These are phyloP conservation scores for Eucalyptus victrix DNA, from an alignment of 345 rosid species.

Conservation along the genomic window DNA sequence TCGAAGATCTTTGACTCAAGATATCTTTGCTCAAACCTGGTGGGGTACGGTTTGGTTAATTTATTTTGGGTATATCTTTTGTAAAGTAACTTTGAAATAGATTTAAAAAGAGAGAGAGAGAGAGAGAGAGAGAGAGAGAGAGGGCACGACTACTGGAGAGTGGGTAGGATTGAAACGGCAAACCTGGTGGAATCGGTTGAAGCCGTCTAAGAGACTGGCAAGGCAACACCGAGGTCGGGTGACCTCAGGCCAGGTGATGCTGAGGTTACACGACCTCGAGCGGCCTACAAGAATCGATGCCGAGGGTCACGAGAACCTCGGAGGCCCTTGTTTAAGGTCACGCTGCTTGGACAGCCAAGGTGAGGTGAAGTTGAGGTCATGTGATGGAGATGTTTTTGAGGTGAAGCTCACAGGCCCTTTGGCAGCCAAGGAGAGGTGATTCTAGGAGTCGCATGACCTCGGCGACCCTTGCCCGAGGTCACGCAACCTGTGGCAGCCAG, in stretches of 20 bases:
- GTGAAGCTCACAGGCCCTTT: neutral
- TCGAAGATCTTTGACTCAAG: neutral
- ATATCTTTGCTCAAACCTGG: neutral
- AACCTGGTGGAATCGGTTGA: too few species aligned
- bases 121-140: fast-evolving
- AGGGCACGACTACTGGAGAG: neutral
- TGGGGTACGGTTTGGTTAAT: neutral
- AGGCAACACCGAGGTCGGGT: neutral
- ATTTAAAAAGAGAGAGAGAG: fast-evolving
- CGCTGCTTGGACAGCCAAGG: neutral
- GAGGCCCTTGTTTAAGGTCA: neutral
- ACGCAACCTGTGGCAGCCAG: neutral
- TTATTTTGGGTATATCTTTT: neutral
- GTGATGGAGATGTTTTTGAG: neutral
- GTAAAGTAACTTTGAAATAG: neutral
- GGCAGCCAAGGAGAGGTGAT: neutral
- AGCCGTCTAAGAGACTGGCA: too few species aligned
- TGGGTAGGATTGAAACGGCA: neutral
- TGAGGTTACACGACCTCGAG: neutral
- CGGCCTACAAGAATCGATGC: neutral
- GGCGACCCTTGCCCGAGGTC: neutral
- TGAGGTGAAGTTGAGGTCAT: neutral
- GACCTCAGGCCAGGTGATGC: neutral
- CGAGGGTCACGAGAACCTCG: neutral
- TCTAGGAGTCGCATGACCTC: neutral